Conservation (phyloP, 2,329 filamentous ascomycete species). For the Colletotrichum sp. region DNA sequence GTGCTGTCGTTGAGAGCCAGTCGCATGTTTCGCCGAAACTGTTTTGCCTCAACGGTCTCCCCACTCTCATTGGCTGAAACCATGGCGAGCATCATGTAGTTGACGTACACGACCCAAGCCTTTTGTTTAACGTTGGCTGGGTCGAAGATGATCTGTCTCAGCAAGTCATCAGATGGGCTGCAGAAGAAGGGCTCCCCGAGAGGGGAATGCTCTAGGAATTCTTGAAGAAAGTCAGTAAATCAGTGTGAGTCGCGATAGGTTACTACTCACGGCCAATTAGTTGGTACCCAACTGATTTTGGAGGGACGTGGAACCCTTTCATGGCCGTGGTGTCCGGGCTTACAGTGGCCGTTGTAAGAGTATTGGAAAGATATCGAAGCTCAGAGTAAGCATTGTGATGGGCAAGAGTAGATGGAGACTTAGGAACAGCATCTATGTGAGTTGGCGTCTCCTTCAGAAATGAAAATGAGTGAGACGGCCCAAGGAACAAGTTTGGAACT, state of each 20-base stretch:
- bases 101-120: background rate
- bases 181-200: background rate
- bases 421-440: background rate
- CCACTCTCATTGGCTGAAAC: background rate
- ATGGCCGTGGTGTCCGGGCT: background rate
- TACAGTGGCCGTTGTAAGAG: background rate
- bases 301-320: background rate
- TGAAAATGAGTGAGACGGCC: background rate
- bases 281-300: background rate
- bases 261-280: background rate
- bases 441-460: background rate
- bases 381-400: background rate
- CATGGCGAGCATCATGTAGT: constrained; percentile 2
- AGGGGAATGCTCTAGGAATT: background rate
- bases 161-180: background rate
- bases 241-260: fast-evolving
- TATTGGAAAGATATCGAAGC: background rate
- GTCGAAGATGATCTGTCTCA: background rate
- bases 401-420: background rate
- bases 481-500: background rate
- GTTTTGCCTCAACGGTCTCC: background rate
- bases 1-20: background rate
- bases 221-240: background rate
- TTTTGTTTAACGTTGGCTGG: background rate
- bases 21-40: background rate